A percentile compares a stretch with the other conserved stretches of the same genome.
phyloP scores from a whole-genome alignment of 805 yeast genomes.

The Yamadazyma phyllophila region DNA sequence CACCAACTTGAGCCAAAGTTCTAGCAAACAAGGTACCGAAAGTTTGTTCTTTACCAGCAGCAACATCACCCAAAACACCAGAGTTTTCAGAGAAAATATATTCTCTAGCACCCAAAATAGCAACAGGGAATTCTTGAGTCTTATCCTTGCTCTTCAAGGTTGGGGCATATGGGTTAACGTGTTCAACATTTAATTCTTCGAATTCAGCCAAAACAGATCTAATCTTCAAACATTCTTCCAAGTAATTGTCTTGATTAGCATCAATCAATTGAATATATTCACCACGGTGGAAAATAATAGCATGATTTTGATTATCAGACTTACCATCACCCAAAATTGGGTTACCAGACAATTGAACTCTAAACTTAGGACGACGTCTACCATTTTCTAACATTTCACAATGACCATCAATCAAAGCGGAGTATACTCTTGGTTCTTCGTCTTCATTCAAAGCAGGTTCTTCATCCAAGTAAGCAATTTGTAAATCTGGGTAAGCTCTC shows the following conservation, averaged over 20 bases:
- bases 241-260: constrained; percentile 80
- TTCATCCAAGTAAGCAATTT: constrained; percentile 59
- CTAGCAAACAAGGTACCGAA: constrained; percentile 83
- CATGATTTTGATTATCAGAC: constrained; percentile 79
- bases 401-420: constrained; percentile 69
- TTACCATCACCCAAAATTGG: constrained; percentile 86
- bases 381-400: constrained; percentile 62
- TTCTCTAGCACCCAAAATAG: constrained; percentile 81
- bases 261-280: constrained; percentile 79
- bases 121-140: constrained; percentile 56
- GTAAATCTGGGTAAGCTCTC: constrained; percentile 66
- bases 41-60: constrained; percentile 87
- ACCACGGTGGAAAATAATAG: constrained; percentile 72
- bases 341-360: constrained; percentile 69
- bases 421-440: constrained; percentile 49
- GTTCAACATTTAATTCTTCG: constrained; percentile 60
- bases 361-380: constrained; percentile 56
- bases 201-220: constrained; percentile 74
- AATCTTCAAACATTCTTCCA: constrained; percentile 79
- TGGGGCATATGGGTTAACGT: constrained; percentile 80
- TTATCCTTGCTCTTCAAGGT: constrained; percentile 56
- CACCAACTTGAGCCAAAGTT: constrained; percentile 78
- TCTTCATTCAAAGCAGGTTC: constrained; percentile 42
- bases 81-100: constrained; percentile 80
- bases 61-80: constrained; percentile 80